These are phyloP conservation scores for Mucor saturninus DNA, from an alignment of 371 early-diverging fungal genomes.

Conservation along the genomic window DNA sequence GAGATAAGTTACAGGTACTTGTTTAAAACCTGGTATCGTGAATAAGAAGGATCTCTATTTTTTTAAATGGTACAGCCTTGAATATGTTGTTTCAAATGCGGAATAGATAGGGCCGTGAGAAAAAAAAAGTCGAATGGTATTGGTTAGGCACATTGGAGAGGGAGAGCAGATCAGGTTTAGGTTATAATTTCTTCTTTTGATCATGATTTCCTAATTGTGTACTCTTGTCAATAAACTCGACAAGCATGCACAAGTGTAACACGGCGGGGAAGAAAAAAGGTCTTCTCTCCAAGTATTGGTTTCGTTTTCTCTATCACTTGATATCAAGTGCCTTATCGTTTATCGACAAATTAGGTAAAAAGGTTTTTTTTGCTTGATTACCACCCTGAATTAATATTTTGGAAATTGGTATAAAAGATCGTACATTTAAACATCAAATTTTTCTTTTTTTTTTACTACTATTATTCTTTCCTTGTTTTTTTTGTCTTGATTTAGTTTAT, in stretches of 20 bases:
- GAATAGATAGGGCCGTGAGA: constrained; percentile 3
- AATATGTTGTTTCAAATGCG: background rate
- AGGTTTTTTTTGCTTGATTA: background rate
- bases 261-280: background rate
- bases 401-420: background rate
- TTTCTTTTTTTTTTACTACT: background rate
- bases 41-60: background rate
- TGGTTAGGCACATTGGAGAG: background rate
- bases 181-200: constrained; percentile 13
- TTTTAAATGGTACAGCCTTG: background rate
- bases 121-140: background rate
- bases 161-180: background rate
- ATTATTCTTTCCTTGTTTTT: background rate
- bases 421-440: background rate
- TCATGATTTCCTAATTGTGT: constrained; percentile 10
- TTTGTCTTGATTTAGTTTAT: background rate
- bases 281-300: background rate
- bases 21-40: too few species aligned
- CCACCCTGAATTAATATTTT: background rate
- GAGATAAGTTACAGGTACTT: too few species aligned
- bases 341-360: background rate
- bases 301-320: constrained; percentile 3
- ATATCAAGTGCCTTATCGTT: constrained; percentile 7
- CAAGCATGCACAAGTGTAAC: background rate
- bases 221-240: background rate